Evolutionary conservation across 805 yeast genomes (phyloP), one percentile per base, ranked within the genome.

Genomic region (Candida suzukii): DNA sequence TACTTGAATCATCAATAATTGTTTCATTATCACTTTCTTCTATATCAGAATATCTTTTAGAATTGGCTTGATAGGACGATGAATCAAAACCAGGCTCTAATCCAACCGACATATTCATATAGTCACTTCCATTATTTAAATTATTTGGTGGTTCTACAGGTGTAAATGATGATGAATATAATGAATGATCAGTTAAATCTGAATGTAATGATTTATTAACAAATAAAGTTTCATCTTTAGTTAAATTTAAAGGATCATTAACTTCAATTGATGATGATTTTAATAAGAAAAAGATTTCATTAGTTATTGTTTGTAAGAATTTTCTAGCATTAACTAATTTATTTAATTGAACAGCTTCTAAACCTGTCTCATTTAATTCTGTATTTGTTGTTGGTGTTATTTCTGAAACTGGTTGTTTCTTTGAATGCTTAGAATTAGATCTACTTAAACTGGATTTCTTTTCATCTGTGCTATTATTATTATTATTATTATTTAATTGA

Each of bases 261-360:
- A 56, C 33, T 30, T 63, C 67, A 8, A 60, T 32, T 11, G 55
- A 50, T 3, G 67, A 67, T 2, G 67, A 52, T 40, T 63, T 63
- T 27, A 64, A 41, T 33, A 64, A 46, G 41, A 54, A 58, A 20
- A 64, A 46, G n/a, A 64, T 61, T 44, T 64, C 68, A 45, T 54
- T 57, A 1, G 68, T 63, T 2, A 66, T 61, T 3, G 60, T 46
- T 41, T 56, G 62, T 32, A 64, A 46, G 35, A 63, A 64, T 21
- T 59, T 54, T 36, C 61, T 50, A 1, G 68, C 66, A 20, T 58
- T 52, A 2, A 63, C 42, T 4, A 63, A 41, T 41, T 56, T 57
- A 2, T 53, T 36, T 1, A 58, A 46, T 25, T 60, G 63, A 37
- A 56, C 40, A 18, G 57, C 52, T 18, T 49, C 51, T 18, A 33